These are phyloP conservation scores for Myriosclerotinia duriaeana DNA, from an alignment of 2,329 filamentous ascomycete species.

Conservation along the genomic window DNA sequence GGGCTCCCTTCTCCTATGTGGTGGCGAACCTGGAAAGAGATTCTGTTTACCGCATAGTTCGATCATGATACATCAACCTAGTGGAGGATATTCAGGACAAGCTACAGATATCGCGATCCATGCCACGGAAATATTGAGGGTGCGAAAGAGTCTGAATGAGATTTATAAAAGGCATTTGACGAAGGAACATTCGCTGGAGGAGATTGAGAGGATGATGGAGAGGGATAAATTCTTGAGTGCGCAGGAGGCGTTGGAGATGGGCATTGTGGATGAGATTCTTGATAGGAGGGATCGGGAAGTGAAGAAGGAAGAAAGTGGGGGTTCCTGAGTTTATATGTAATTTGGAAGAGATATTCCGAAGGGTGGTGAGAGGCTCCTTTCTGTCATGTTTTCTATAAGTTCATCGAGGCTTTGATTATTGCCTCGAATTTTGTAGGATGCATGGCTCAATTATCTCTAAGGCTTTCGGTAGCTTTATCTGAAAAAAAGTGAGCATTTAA, in stretches of 20 bases:
- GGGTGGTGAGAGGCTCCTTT: neutral
- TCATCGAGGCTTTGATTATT: neutral
- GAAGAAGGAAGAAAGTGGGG: slow-evolving; percentile 27
- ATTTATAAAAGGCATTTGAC: slow-evolving; percentile 89
- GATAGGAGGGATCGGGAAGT: slow-evolving; percentile 51
- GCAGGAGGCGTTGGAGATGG: slow-evolving; percentile 82
- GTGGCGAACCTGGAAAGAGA: slow-evolving; percentile 79
- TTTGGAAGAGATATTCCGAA: neutral
- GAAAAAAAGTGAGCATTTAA: neutral
- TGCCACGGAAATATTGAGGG: slow-evolving; percentile 90
- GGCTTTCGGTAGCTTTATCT: neutral
- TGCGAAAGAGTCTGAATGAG: slow-evolving; percentile 80
- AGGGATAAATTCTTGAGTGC: slow-evolving; percentile 92
- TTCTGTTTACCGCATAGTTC: slow-evolving; percentile 90
- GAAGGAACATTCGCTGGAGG: slow-evolving; percentile 73
- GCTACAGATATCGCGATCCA: slow-evolving; percentile 90
- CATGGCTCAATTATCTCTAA: neutral
- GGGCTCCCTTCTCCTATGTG: slow-evolving; percentile 85
- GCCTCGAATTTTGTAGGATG: neutral
- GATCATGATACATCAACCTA: slow-evolving; percentile 96
- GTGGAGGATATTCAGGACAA: slow-evolving; percentile 67
- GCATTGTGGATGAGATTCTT: slow-evolving; percentile 89
- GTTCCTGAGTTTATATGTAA: neutral
- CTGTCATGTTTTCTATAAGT: neutral
- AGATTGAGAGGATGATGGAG: slow-evolving; percentile 95